A percentile compares a stretch with the other conserved stretches of the same genome.
These are phyloP conservation scores for Lipomyces oligophaga DNA, from an alignment of 805 yeast species.

Conservation along the genomic window DNA sequence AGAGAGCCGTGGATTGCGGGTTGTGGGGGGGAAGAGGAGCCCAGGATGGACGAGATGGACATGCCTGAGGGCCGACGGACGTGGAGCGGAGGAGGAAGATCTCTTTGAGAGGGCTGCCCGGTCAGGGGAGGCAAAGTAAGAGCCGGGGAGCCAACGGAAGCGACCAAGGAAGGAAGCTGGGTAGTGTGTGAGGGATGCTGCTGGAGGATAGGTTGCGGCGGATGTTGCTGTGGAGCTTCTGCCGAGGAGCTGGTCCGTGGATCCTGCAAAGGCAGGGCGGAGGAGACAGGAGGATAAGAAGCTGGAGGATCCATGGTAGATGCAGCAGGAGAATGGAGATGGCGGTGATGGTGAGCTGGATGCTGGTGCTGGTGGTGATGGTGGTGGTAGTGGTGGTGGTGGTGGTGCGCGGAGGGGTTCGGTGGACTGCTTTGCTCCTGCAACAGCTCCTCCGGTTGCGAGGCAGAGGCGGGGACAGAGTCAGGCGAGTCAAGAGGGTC, in stretches of 20 bases:
- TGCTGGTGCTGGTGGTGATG: too few relatives aligned
- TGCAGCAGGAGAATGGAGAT: conserved; percentile 2
- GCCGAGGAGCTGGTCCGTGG: conserved; percentile 1
- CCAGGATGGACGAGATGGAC: conserved; percentile 26
- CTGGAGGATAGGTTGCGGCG: too few relatives aligned
- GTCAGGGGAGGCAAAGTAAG: conserved; percentile 12
- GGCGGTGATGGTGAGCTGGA: conserved; percentile 12
- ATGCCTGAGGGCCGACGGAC: conserved; percentile 8
- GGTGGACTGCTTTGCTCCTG: too few relatives aligned
- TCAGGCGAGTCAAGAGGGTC: background rate
- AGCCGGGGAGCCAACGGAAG: conserved; percentile 6
- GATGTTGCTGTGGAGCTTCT: background rate
- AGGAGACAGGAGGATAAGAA: too few relatives aligned
- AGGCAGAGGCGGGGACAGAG: background rate
- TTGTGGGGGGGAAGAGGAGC: conserved; percentile 15
- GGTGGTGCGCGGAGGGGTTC: background rate
- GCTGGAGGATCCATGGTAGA: too few relatives aligned
- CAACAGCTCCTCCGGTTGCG: too few relatives aligned
- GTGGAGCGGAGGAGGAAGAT: conserved; percentile 13
- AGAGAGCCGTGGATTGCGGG: too few relatives aligned
- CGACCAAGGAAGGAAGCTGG: conserved; percentile 16
- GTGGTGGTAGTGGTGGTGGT: conserved; percentile 9
- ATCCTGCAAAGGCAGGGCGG: too few relatives aligned
- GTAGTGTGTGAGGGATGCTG: too few relatives aligned
- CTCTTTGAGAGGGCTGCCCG: conserved; percentile 6